Base-by-base conservation (phyloP, 2,329 filamentous ascomycete genomes). In the Monosporascus sp. region DNA sequence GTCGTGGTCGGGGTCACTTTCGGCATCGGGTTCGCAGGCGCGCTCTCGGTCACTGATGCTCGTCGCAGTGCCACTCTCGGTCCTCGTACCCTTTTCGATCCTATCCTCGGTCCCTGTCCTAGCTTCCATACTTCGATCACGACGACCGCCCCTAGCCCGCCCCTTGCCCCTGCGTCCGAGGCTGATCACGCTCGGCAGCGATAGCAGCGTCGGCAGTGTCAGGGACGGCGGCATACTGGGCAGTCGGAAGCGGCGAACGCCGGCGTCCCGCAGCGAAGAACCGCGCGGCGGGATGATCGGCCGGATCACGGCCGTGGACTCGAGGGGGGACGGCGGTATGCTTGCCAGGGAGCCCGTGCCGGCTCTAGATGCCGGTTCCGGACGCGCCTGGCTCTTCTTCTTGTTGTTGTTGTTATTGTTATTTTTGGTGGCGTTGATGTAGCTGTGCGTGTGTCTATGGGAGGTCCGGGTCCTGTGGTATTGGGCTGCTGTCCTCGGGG, bases 261-360 rank as follows among this genome's bases (percentile, higher is more conserved):
- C 50, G 17, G 38, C 41, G 5, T 35, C 31, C 5, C 55, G 58
- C 2, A 63, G 56, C 1, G 61, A 63, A 0, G 61, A 63, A 50
- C 38, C 46, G 3, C 61, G 61, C 1, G 60, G 58, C 17, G 61
- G 59, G 37, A 64, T 62, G 8, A 50, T 11, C 6, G 59, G 59
- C 4, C 54, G 58, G 14, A 51, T 54, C 9, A 49, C 49, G 37
- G 52, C 17, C 11, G 20, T 37, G 48, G 18, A 37, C 49, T 7
- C n/a, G 47, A 43, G 37, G 41, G n/a, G 47, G 38, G 41, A 38
- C 35, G 43, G 25, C 43, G 27, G 46, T 27, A 9, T n/a, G 52
- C 3, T 35, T 2, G 41, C 25, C n/a, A 27, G 22, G 22, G 37
- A 43, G 39, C 20, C 18, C 11, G 14, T 20, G 3, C n/a, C 14